Conservation (phyloP, 2,329 filamentous ascomycete genomes). For the Aspergillus aculeatus region DNA sequence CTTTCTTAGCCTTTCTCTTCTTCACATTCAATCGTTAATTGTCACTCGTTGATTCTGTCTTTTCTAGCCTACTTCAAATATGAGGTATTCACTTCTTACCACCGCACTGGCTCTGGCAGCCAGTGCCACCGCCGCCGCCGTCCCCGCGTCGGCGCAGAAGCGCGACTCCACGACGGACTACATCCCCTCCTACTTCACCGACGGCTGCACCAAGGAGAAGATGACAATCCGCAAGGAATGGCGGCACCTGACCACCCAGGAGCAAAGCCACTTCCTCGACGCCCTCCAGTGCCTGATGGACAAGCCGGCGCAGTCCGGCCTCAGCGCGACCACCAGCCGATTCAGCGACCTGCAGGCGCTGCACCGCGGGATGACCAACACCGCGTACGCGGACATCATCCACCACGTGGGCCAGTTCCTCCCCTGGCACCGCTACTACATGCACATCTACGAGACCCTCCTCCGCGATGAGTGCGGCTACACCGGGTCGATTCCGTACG, state of each 20-base stretch:
- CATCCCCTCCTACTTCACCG: background rate
- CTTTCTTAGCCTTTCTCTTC: background rate
- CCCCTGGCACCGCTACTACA: conserved; percentile 11
- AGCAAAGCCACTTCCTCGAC: conserved; percentile 3
- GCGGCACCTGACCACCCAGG: conserved; percentile 1
- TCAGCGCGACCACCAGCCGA: conserved; percentile 7
- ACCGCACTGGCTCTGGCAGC: background rate
- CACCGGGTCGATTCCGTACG: conserved; percentile 1
- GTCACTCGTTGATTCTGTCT: background rate
- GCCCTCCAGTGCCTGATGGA: conserved; percentile 5
- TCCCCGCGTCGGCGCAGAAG: background rate
- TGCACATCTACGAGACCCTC: conserved; percentile 9
- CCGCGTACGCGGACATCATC: conserved; percentile 41
- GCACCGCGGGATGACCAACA: conserved; percentile 13
- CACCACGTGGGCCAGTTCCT: conserved; percentile 31
- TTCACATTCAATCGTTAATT: background rate
- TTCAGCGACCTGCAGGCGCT: conserved; percentile 13
- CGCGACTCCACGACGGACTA: background rate
- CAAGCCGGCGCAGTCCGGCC: conserved; percentile 1
- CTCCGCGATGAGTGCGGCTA: conserved; percentile 6
- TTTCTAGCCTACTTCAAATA: background rate
- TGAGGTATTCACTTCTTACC: background rate
- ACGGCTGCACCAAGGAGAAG: conserved; percentile 4
- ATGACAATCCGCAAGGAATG: conserved; percentile 10
- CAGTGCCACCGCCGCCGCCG: background rate